Evolutionary conservation across 148 eudicot species (phyloP).

Genomic region (Spergularia bocconei): DNA sequence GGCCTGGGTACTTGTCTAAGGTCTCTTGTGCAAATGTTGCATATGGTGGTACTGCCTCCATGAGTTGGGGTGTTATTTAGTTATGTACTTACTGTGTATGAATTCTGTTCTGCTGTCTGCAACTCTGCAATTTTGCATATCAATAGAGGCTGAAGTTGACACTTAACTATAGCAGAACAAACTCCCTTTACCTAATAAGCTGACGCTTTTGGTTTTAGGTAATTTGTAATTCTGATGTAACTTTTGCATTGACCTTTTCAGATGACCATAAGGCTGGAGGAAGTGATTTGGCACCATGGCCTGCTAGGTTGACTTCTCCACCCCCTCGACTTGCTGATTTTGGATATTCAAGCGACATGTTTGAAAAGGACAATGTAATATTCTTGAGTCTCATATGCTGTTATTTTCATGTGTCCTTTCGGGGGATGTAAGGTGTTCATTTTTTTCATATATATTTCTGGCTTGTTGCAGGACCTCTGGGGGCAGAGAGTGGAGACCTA

Average conservation of each 20-base stretch:
- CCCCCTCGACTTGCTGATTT: constrained; percentile 99
- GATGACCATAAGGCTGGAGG: constrained; percentile 88
- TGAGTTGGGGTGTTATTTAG: not conserved
- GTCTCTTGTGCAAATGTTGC: not conserved
- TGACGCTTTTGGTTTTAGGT: not conserved
- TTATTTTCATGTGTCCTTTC: not conserved
- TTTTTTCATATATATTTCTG: not conserved
- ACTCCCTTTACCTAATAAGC: no score
- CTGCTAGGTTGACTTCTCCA: constrained; percentile 82
- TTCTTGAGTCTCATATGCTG: not conserved
- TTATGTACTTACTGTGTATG: not conserved
- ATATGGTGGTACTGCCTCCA: not conserved
- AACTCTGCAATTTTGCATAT: no score
- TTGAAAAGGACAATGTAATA: constrained; percentile 85
- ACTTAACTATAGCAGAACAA: no score
- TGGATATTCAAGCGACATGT: constrained; percentile 73
- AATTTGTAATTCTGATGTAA: not conserved
- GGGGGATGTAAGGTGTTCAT: not conserved
- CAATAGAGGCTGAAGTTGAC: no score
- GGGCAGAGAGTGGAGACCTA: constrained; percentile 74
- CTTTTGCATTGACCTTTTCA: constrained; percentile 30
- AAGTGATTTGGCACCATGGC: constrained; percentile 95
- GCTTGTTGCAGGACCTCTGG: constrained; percentile 71
- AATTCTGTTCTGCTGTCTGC: not conserved
- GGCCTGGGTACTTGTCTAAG: not conserved